phyloP scores from a whole-genome alignment of 2,329 filamentous ascomycete genomes.

The Pestalotiopsis sp. region DNA sequence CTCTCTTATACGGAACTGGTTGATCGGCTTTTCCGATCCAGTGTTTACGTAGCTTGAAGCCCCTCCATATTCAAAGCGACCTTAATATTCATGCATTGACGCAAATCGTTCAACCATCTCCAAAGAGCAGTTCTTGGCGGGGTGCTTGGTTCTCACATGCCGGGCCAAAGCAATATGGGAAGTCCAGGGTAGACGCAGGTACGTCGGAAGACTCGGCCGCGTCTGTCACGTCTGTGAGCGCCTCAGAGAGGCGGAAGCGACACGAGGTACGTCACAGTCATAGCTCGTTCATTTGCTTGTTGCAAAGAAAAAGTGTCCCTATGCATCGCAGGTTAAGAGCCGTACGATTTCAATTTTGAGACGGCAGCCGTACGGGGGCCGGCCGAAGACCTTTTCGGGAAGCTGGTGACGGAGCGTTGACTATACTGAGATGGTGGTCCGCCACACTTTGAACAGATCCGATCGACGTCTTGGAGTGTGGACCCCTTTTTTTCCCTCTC shows the following conservation, averaged over 20 bases:
- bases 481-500: neutral
- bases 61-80: conserved; percentile 7
- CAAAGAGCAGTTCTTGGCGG: neutral
- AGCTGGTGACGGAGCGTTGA: neutral
- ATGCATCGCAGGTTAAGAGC: neutral
- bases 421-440: conserved; percentile 6
- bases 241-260: conserved; percentile 3
- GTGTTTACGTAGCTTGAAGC: neutral
- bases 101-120: neutral
- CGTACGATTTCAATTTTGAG: neutral
- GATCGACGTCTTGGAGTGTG: neutral
- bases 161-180: neutral
- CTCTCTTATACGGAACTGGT: conserved; percentile 9
- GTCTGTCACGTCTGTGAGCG: neutral
- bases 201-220: neutral
- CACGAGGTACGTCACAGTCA: conserved; percentile 1
- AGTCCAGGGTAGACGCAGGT: neutral
- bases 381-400: neutral
- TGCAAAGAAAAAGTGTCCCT: neutral
- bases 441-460: neutral
- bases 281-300: neutral
- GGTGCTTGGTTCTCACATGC: conserved; percentile 1
- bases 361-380: neutral
- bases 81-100: conserved; percentile 11
- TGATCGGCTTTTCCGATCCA: conserved; percentile 13